Percentiles rank a stretch among this genome's conserved stretches.
Evolutionary conservation across 2,329 filamentous ascomycete genomes (phyloP).

Genomic region (Penicillium sp.): DNA sequence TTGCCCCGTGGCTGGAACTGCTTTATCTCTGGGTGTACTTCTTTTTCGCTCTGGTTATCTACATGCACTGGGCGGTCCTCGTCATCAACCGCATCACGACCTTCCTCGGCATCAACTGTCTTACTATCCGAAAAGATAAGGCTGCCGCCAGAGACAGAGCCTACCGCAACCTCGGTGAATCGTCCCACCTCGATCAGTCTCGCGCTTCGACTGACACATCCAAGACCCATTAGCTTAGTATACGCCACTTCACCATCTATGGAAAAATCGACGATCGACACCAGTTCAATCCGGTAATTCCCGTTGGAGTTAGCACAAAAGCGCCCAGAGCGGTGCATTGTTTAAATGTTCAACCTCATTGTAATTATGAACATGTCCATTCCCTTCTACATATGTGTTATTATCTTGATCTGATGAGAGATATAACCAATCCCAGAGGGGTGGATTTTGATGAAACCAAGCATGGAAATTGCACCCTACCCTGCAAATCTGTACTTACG

Average conservation of each 20-base stretch:
- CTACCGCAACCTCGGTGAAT: conserved; percentile 37
- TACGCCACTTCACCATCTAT: not conserved
- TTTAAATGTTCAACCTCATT: conserved; percentile 3
- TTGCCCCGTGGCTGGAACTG: conserved; percentile 67
- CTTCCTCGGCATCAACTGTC: conserved; percentile 88
- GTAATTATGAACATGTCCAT: conserved; percentile 10
- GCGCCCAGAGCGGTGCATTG: not conserved
- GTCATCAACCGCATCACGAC: conserved; percentile 89
- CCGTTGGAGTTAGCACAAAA: not conserved
- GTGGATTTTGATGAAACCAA: not conserved
- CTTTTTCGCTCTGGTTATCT: conserved; percentile 75
- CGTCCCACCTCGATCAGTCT: conserved; percentile 8
- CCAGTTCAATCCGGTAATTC: not conserved
- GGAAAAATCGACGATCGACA: not conserved
- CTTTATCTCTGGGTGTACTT: conserved; percentile 84
- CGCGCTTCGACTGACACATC: conserved; percentile 3
- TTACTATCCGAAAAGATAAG: conserved; percentile 66
- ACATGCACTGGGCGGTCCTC: conserved; percentile 87
- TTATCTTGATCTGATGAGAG: not conserved
- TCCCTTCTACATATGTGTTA: not conserved
- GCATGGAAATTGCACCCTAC: not conserved
- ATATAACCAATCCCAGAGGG: not conserved
- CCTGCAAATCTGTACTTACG: conserved; percentile 6
- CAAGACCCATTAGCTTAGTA: conserved; percentile 8
- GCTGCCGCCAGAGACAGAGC: conserved; percentile 33